Conservation (phyloP, 2,329 filamentous ascomycete genomes). For the Amauroascus niger region DNA sequence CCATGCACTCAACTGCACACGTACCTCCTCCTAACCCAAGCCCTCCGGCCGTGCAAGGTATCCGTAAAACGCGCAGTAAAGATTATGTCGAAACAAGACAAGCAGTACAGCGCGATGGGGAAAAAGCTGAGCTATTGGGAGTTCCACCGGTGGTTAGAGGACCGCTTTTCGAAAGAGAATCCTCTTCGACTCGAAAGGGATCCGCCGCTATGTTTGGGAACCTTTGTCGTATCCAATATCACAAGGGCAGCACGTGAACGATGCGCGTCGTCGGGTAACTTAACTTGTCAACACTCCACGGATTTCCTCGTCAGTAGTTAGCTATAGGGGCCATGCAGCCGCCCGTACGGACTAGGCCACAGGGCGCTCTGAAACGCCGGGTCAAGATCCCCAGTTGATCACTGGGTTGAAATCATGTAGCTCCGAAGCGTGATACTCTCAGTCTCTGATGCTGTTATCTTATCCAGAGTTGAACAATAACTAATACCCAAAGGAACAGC, state of each 20-base stretch:
- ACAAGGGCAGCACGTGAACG: no score
- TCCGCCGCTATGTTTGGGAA: no score
- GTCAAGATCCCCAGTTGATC: no score
- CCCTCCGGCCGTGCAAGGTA: neutral
- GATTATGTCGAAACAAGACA: neutral
- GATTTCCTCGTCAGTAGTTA: no score
- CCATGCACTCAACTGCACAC: constrained; percentile 27
- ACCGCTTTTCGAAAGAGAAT: no score
- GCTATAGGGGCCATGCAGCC: no score
- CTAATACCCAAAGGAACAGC: neutral
- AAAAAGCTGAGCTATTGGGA: neutral
- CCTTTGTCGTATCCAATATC: no score
- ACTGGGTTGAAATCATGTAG: no score
- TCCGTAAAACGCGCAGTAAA: neutral
- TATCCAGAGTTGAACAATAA: neutral
- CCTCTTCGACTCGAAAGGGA: no score
- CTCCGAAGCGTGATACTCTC: no score
- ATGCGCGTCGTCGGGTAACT: no score
- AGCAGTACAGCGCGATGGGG: neutral
- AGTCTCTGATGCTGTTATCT: neutral
- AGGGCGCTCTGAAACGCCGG: neutral
- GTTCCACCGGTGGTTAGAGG: no score
- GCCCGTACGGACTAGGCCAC: neutral
- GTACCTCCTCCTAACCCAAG: constrained; percentile 5
- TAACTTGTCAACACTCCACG: neutral